Base-by-base conservation (phyloP, 208 protist species). In the Porcisia hertigi region DNA sequence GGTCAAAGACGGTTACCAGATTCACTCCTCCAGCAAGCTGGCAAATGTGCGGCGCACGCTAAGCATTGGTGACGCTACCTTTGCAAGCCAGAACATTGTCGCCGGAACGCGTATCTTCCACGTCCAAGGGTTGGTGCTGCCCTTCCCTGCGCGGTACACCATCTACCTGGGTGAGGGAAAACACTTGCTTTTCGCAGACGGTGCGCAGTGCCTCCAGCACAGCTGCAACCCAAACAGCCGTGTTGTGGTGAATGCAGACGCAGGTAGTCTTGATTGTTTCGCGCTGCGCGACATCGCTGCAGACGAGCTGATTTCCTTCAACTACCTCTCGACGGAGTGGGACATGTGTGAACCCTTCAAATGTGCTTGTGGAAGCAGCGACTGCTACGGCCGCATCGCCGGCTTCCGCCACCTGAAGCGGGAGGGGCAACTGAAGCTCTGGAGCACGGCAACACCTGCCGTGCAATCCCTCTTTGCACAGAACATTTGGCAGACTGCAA, bases 291-390 rank as follows among this genome's bases (percentile, higher is more conserved):
- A 90, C 78, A 95, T 97, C 76, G 72, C 84, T 23, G 63, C 54
- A 0, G 91, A 84, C 20, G 90, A 92, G 47, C 73, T 95, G 57
- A 69, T 96, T 49, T 89, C 87, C 73, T 96, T 94, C 85, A 96
- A 97, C 84, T 97, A 97, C 80, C 84, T 95, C 23, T 89, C 89
- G 60, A 94, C 93, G 59, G 93, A 97, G 88, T 97, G 90, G 90
- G 88, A 94, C 75, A 95, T 97, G 91, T 85, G 88, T 45, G 79
- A 76, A 71, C 90, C 93, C 7, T 97, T 97, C 82, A 69, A 47
- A 6, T 97, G 93, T 59, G 77, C 62, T 16, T 97, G 93, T 75
- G 88, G 88, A 76, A 82, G 66, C 73, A 60, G 69, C 39, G 47
- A 69, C 14, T 96, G 92, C 81, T 83, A 82, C 79, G 79, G 83